phyloP scores from a whole-genome alignment of 108 stramenopile genomes.

The Pelagomonas calceolata region DNA sequence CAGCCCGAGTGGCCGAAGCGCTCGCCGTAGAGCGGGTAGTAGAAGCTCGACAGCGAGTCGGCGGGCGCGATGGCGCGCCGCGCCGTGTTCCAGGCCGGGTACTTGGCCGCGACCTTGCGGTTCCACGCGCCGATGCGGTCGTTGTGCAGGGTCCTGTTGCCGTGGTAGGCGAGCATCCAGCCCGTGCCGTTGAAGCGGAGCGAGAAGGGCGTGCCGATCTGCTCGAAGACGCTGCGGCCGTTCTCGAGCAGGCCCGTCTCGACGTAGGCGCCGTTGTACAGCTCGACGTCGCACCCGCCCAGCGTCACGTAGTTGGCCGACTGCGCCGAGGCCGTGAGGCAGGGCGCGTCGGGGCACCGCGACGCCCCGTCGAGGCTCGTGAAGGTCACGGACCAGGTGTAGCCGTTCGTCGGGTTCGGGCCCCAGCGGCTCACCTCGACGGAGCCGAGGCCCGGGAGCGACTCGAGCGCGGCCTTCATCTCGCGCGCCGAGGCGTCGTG shows the following conservation, averaged over 20 bases:
- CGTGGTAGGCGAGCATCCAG: not conserved
- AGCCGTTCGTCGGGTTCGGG: slow-evolving; percentile 44
- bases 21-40: not conserved
- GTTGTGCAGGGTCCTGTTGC: not conserved
- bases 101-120: not conserved
- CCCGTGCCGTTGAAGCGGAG: not conserved
- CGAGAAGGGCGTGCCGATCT: slow-evolving; percentile 2
- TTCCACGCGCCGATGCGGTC: no score
- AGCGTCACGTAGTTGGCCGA: not conserved
- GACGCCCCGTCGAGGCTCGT: slow-evolving; percentile 4
- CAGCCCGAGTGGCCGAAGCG: not conserved
- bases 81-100: no score
- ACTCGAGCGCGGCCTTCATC: slow-evolving; percentile 46
- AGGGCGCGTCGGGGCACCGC: not conserved
- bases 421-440: slow-evolving; percentile 47
- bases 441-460: slow-evolving; percentile 39
- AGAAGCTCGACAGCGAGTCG: not conserved
- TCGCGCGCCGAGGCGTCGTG: slow-evolving; percentile 47
- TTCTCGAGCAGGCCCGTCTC: not conserved
- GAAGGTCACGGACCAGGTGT: slow-evolving; percentile 62
- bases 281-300: not conserved
- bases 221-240: not conserved
- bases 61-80: no score
- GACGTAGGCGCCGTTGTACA: slow-evolving; percentile 1
- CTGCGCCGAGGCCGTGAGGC: not conserved